These are phyloP conservation scores for Amaranthus tricolor DNA, from an alignment of 179 eudicot species.

Conservation along the genomic window DNA sequence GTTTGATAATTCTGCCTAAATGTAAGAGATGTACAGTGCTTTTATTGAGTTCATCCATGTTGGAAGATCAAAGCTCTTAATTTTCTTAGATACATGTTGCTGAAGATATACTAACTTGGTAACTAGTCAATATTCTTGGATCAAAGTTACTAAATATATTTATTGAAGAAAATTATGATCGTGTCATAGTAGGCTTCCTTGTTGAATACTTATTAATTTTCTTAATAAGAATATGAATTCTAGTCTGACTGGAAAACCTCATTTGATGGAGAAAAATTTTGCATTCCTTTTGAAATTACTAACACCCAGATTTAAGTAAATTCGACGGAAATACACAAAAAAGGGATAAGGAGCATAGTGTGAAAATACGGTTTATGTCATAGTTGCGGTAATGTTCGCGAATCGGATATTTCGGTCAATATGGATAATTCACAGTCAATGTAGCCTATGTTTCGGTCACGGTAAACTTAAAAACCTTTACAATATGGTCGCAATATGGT, in stretches of 20 bases:
- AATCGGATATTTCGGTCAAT: no score
- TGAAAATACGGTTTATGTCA: no score
- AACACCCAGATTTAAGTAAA: not conserved
- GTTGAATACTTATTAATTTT: not conserved
- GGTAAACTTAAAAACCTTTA: no score
- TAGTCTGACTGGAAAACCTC: not conserved
- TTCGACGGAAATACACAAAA: not conserved
- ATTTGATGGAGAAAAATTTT: not conserved
- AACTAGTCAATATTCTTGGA: not conserved
- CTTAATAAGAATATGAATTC: not conserved
- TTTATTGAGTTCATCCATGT: not conserved
- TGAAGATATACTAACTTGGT: not conserved
- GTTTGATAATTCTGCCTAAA: not conserved
- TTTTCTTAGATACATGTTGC: no score
- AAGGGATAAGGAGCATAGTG: not conserved
- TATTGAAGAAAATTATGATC: not conserved
- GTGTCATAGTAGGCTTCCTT: not conserved
- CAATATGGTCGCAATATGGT: no score
- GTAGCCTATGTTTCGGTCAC: no score
- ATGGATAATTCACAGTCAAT: no score
- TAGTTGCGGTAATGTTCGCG: no score
- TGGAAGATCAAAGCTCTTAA: not conserved
- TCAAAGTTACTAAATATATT: not conserved
- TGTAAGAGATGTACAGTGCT: not conserved
- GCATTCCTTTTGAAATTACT: not conserved